Evolutionary conservation across 805 yeast genomes (phyloP).

Genomic region (Candida adriatica): DNA sequence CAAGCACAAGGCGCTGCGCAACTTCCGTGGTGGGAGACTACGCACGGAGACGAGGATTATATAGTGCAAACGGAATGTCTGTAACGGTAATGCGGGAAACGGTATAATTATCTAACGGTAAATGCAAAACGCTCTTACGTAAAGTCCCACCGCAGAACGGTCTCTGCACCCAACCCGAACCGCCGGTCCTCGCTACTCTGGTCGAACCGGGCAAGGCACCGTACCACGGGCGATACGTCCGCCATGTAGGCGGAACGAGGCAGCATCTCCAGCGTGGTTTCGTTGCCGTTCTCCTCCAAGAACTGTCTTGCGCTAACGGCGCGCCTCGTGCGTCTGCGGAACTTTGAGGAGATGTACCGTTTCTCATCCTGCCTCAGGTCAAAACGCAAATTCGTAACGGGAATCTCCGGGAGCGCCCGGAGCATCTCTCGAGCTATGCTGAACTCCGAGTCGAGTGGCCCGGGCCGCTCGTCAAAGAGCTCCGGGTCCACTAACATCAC

Average conservation of each 20-base stretch:
- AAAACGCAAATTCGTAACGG: neutral
- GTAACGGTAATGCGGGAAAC: neutral
- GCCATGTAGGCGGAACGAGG: conserved; percentile 7
- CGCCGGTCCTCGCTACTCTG: too few relatives aligned
- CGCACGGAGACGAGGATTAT: conserved; percentile 28
- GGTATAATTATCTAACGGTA: too few relatives aligned
- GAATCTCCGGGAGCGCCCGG: conserved; percentile 5
- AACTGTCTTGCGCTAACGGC: conserved; percentile 5
- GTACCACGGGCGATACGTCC: conserved; percentile 20
- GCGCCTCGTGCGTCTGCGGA: conserved; percentile 14
- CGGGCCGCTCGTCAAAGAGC: conserved; percentile 25
- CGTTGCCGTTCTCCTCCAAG: conserved; percentile 4
- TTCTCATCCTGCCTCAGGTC: conserved; percentile 10
- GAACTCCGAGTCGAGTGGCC: conserved; percentile 33
- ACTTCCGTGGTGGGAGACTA: conserved; percentile 50
- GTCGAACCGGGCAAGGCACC: conserved; percentile 20
- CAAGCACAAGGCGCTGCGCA: conserved; percentile 56
- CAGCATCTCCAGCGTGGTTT: conserved; percentile 12
- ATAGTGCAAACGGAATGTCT: conserved; percentile 10
- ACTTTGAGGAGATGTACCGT: conserved; percentile 11
- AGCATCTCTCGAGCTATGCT: conserved; percentile 24
- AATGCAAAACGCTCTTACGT: too few relatives aligned
- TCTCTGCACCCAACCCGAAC: too few relatives aligned
- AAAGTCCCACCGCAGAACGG: too few relatives aligned
- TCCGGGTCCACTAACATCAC: conserved; percentile 30